Evolutionary conservation across 208 protist genomes (phyloP).

Genomic region (Herpetomonas samuelpessoai): DNA sequence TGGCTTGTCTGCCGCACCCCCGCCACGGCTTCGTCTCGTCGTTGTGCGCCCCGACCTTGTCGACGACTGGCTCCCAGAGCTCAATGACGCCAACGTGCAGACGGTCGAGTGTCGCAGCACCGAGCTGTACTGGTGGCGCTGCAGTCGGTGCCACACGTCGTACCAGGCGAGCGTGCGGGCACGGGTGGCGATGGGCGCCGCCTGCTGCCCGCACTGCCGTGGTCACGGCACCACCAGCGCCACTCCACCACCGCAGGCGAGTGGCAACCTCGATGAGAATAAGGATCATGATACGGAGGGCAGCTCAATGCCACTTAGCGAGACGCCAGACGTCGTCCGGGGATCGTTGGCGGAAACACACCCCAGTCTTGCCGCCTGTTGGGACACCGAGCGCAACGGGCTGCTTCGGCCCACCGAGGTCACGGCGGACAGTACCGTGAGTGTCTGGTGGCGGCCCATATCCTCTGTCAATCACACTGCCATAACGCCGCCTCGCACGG

Average conservation of each 20-base stretch:
- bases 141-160: slow-evolving; percentile 30
- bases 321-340: not conserved
- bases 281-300: too few species aligned
- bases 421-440: slow-evolving; percentile 33
- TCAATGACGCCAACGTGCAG: slow-evolving; percentile 69
- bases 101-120: slow-evolving; percentile 30
- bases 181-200: slow-evolving; percentile 27
- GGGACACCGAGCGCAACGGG: slow-evolving; percentile 59
- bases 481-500: not conserved
- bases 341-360: slow-evolving; percentile 41
- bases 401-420: slow-evolving; percentile 45
- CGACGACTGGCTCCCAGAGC: slow-evolving; percentile 78
- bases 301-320: too few species aligned
- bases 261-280: too few species aligned
- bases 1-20: too few species aligned
- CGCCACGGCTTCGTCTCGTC: slow-evolving; percentile 26
- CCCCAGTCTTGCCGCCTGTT: slow-evolving; percentile 33
- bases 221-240: too few species aligned
- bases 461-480: not conserved
- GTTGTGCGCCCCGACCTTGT: slow-evolving; percentile 77
- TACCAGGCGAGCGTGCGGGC: slow-evolving; percentile 59
- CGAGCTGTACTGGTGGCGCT: slow-evolving; percentile 50
- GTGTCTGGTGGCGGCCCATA: slow-evolving; percentile 57
- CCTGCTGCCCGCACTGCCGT: slow-evolving; percentile 54
- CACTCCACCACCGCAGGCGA: too few species aligned